These are phyloP conservation scores for Polychytrium aggregatum DNA, from an alignment of 192 early-diverging fungal species.

Conservation along the genomic window DNA sequence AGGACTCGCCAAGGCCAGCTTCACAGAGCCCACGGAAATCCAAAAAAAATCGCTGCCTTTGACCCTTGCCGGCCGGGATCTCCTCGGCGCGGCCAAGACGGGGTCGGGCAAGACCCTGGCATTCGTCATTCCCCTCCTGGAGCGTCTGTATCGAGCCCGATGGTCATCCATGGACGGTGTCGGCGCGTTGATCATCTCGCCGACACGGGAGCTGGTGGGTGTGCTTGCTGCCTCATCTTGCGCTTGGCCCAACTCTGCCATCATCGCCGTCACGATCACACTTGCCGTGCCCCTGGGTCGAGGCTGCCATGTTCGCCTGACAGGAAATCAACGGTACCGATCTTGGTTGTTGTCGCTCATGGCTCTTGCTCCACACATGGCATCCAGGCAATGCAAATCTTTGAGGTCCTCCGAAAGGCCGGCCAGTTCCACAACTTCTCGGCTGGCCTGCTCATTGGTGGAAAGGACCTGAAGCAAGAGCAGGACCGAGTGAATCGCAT, in stretches of 20 bases:
- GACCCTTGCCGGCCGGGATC: constrained; percentile 67
- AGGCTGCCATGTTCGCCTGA: no score
- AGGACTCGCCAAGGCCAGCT: constrained; percentile 75
- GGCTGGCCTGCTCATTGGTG: constrained; percentile 89
- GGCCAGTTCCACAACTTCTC: constrained; percentile 65
- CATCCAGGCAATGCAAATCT: constrained; percentile 86
- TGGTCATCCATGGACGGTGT: constrained; percentile 61
- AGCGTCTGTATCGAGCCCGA: constrained; percentile 65
- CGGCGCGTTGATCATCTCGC: constrained; percentile 62
- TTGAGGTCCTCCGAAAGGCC: constrained; percentile 53
- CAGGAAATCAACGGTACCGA: no score
- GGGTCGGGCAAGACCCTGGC: constrained; percentile 86
- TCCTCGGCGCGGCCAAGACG: constrained; percentile 93
- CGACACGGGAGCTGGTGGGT: constrained; percentile 64
- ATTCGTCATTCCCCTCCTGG: constrained; percentile 87
- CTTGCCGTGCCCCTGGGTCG: neutral
- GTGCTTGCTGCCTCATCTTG: no score
- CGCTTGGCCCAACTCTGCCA: constrained; percentile 22
- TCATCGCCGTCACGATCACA: constrained; percentile 18
- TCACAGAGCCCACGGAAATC: constrained; percentile 87
- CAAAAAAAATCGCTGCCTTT: constrained; percentile 64
- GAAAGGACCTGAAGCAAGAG: constrained; percentile 69
- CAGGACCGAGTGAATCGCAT: constrained; percentile 35
- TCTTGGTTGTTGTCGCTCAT: no score
- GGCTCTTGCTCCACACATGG: no score